Evolutionary conservation across 345 rosid genomes (phyloP), one percentile per base, ranked within the genome.

Genomic region (Litchi chinensis): DNA sequence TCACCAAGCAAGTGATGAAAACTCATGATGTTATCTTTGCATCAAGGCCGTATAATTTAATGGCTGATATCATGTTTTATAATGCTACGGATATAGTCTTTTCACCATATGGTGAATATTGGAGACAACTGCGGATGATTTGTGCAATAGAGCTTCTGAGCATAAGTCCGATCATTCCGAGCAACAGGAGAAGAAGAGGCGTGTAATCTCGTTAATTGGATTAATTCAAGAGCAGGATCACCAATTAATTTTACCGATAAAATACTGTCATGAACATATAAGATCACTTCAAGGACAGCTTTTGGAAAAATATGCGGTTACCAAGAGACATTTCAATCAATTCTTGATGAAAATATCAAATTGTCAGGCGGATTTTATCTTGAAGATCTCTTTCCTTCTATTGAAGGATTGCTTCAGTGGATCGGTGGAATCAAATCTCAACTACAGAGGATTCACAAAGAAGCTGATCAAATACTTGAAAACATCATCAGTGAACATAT

Each of bases 1-100:
- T 52, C 1, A 87, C 89, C 3, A 69, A 39, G 73, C 80, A 87
- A 37, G 79, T 82, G 6, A 60, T 84, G 83, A 57, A 82, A 76
- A 80, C 74, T 5, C 79, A 83, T 10, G 87, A 80, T 26, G 6
- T 64, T 19, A 62, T 9, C 41, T 86, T 86, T 7, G 82, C 84
- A 2, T 24, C 71, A 7, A 81, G 88, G 63, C 86, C 89, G 18
- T 19, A 1, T 22, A 1, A 39, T 8, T 39, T 76, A 7, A 22
- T 70, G 2, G 37, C 74, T 1, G 48, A 68, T 10, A 71, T 76
- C 32, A 48, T 70, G 21, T n/a, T 57, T 19, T 80, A 76, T n/a
- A 65, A 76, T 2, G 18, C 1, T 32, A 26, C 16, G 11, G 71
- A 54, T 18, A 76, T 80, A 28, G 12, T 22, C 72, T 76, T 80